Conservation (phyloP, 495 filamentous ascomycete genomes). For the Penicillium ochrochloron region DNA sequence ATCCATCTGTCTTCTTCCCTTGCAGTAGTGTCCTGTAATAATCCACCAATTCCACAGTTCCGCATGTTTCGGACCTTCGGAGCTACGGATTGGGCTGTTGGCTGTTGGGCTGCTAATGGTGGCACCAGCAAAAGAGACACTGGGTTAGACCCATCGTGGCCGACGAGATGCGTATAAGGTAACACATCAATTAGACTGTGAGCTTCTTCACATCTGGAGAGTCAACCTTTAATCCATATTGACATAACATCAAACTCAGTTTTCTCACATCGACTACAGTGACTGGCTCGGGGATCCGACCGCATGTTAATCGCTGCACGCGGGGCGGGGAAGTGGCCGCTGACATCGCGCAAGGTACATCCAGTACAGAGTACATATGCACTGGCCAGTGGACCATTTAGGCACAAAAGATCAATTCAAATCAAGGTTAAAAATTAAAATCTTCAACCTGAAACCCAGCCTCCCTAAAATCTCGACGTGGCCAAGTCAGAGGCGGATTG, state of each 20-base stretch:
- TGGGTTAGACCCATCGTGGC: background rate
- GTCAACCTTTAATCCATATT: background rate
- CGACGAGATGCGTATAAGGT: background rate
- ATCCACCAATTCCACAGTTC: background rate
- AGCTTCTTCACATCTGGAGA: background rate
- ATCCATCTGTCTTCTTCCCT: background rate
- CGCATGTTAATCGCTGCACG: slow-evolving; percentile 28
- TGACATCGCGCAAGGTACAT: slow-evolving; percentile 1
- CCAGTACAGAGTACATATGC: slow-evolving; percentile 11
- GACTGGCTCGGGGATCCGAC: slow-evolving; percentile 19
- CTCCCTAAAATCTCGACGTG: slow-evolving; percentile 10
- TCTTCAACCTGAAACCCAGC: slow-evolving; percentile 35
- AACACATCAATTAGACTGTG: background rate
- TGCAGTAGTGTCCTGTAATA: background rate
- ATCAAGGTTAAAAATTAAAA: slow-evolving; percentile 6
- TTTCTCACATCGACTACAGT: background rate
- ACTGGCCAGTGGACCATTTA: slow-evolving; percentile 18
- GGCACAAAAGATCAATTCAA: background rate
- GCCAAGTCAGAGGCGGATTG: slow-evolving; percentile 10
- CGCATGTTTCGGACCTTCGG: background rate
- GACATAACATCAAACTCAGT: background rate
- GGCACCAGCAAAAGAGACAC: slow-evolving; percentile 7
- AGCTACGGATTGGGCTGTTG: slow-evolving; percentile 2
- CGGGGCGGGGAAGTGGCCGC: slow-evolving; percentile 14
- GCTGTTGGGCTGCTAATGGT: slow-evolving; percentile 21